Evolutionary conservation across 305 asterid species (phyloP).

Genomic region (Solanum hybrid): DNA sequence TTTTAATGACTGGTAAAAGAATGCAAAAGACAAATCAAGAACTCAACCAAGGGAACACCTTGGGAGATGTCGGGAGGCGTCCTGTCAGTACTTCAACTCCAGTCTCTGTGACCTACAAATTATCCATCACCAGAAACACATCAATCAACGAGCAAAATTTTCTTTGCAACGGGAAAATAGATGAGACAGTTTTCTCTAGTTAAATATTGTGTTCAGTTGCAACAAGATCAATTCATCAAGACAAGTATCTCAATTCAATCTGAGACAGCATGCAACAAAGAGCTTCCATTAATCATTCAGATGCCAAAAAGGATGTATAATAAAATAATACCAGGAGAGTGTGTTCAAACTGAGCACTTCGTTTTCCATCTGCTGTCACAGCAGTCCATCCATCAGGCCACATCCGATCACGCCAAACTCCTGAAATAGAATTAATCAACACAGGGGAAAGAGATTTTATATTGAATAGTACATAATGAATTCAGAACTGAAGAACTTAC

Average conservation of each 20-base stretch:
- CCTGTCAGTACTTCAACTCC: conserved; percentile 92
- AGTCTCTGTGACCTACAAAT: conserved; percentile 66
- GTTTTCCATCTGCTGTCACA: conserved; percentile 90
- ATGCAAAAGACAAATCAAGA: conserved; percentile 19
- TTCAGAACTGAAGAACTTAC: conserved; percentile 18
- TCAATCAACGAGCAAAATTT: not conserved
- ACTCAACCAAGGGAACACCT: conserved; percentile 70
- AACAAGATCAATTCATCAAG: not conserved
- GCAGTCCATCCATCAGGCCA: conserved; percentile 99
- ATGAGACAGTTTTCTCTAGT: not conserved
- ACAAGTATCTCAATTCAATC: not conserved
- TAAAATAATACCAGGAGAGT: conserved; percentile 62
- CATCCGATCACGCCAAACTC: conserved; percentile 91
- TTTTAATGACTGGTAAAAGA: not conserved
- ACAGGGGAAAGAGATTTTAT: not conserved
- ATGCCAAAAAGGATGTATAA: not conserved
- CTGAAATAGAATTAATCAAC: conserved; percentile 27
- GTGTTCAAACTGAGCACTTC: conserved; percentile 97
- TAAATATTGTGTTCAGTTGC: not conserved
- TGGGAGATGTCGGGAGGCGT: conserved; percentile 74
- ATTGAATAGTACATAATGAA: not conserved
- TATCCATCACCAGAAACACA: not conserved
- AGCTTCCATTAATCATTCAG: not conserved
- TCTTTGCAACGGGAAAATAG: not conserved
- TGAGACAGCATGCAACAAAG: not conserved